Base-by-base conservation (phyloP, 2,329 filamentous ascomycete genomes). In the Diplodia mutila region DNA sequence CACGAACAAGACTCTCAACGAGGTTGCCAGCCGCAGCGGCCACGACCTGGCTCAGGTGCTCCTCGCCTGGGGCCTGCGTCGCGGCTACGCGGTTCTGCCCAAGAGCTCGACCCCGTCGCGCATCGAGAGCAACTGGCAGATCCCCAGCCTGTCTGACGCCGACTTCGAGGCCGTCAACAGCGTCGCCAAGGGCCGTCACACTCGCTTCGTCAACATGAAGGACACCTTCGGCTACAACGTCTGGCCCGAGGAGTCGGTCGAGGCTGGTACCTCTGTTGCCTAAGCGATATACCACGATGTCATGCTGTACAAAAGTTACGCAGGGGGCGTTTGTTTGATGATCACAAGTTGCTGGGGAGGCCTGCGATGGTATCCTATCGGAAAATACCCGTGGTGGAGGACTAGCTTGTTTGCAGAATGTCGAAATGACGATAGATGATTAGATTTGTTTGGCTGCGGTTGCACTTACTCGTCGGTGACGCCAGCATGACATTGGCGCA, bases 11-110 rank as follows among this genome's bases (percentile, higher is more conserved):
- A 86, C 85, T 23, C 81, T 95, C 64, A 86, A 87, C 72, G 84
- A 84, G 25, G 80, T 96, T 64, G 89, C 90, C 0, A 82, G 90
- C 74, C 93, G 92, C 80, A 88, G 95, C 76, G 85, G 84, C 70
- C 92, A 91, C 81, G 87, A 88, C 11, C 88, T 91, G 69, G 90
- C 91, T 1, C 93, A 97, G 83, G 82, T 97, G n/a, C 78, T 97
- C 75, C 80, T 97, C 61, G 86, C 93, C 67, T 97, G 93, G 87
- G 91, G 91, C 70, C 78, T 97, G 78, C 90, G 95, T 80, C 92
- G 92, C 80, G 90, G 78, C n/a, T 79, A 76, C 66, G 76, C 74
- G 14, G 75, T 80, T 4, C 72, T 81, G 65, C 79, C 79, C 21
- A 81, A 81, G 75, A 80, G 78, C 72, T 80, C 79, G 14, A 80